A percentile compares a stretch with the other conserved stretches of the same genome.
phyloP scores from a whole-genome alignment of 805 yeast species.

The Candida ulmi region DNA sequence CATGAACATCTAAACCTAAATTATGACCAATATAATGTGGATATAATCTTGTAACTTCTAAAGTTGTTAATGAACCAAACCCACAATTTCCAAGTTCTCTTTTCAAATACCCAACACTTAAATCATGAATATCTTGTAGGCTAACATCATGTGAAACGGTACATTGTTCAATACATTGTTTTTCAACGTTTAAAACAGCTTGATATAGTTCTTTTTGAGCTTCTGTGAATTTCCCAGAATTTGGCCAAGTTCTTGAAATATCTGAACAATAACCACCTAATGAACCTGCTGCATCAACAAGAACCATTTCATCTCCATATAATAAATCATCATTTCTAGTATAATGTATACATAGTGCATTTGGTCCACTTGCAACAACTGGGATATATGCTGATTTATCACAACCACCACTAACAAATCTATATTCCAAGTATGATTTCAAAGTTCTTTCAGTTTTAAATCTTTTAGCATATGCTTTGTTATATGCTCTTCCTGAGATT shows the following conservation, averaged over 20 bases:
- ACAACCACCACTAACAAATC: slow-evolving; percentile 83
- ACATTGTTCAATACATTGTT: slow-evolving; percentile 68
- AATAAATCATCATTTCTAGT: slow-evolving; percentile 86
- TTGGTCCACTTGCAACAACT: slow-evolving; percentile 91
- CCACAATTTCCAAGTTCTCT: slow-evolving; percentile 72
- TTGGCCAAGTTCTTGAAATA: slow-evolving; percentile 96
- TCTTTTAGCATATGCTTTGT: slow-evolving; percentile 66
- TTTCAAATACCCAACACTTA: slow-evolving; percentile 54
- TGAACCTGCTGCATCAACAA: slow-evolving; percentile 93
- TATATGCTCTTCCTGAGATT: slow-evolving; percentile 78
- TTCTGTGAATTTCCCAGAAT: slow-evolving; percentile 61
- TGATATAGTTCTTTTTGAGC: slow-evolving; percentile 85
- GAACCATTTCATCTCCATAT: slow-evolving; percentile 71
- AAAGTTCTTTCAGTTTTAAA: slow-evolving; percentile 72
- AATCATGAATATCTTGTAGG: slow-evolving; percentile 69
- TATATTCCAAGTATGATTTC: slow-evolving; percentile 74
- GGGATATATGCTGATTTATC: slow-evolving; percentile 89
- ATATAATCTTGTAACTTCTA: slow-evolving; percentile 55
- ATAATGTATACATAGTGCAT: slow-evolving; percentile 89
- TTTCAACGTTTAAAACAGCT: slow-evolving; percentile 81
- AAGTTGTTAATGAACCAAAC: slow-evolving; percentile 42
- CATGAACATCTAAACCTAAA: slow-evolving; percentile 89
- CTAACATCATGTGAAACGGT: slow-evolving; percentile 46
- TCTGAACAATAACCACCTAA: slow-evolving; percentile 94
- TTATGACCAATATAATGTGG: slow-evolving; percentile 98